Conservation (phyloP, 2,329 filamentous ascomycete genomes). For the Penicillium sp. region DNA sequence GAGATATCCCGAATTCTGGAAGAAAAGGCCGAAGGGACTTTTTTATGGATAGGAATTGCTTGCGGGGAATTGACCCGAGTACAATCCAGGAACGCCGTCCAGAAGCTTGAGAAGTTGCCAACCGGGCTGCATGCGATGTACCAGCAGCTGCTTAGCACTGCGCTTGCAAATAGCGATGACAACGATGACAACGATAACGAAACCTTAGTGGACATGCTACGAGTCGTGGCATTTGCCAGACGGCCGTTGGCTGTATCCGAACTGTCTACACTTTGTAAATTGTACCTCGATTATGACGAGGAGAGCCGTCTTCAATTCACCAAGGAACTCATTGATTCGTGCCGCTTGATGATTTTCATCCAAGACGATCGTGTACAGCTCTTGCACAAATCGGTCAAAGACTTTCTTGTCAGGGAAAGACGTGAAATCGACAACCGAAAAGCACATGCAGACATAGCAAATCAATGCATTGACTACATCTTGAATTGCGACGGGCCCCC, state of each 20-base stretch:
- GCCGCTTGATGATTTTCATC: conserved; percentile 15
- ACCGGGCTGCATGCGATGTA: not conserved
- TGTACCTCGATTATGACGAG: not conserved
- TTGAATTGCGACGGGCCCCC: not conserved
- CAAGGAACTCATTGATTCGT: conserved; percentile 14
- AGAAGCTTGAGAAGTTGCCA: conserved; percentile 5
- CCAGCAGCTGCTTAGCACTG: not conserved
- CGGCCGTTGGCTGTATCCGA: conserved; percentile 14
- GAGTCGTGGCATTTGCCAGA: conserved; percentile 10
- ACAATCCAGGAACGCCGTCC: not conserved
- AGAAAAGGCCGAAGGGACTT: conserved; percentile 9
- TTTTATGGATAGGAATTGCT: conserved; percentile 7
- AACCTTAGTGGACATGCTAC: not conserved
- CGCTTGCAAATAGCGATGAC: not conserved
- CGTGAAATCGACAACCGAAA: not conserved
- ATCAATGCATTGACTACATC: not conserved
- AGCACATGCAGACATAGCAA: not conserved
- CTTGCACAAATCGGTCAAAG: conserved; percentile 17
- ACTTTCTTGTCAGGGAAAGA: conserved; percentile 12
- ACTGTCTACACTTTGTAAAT: not conserved
- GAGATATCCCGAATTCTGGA: not conserved
- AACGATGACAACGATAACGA: conserved; percentile 5
- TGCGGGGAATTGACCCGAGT: not conserved
- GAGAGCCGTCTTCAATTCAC: conserved; percentile 5
- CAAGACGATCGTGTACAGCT: conserved; percentile 14